phyloP scores from a whole-genome alignment of 2,329 filamentous ascomycete genomes.

The Aspergillus tamarii region DNA sequence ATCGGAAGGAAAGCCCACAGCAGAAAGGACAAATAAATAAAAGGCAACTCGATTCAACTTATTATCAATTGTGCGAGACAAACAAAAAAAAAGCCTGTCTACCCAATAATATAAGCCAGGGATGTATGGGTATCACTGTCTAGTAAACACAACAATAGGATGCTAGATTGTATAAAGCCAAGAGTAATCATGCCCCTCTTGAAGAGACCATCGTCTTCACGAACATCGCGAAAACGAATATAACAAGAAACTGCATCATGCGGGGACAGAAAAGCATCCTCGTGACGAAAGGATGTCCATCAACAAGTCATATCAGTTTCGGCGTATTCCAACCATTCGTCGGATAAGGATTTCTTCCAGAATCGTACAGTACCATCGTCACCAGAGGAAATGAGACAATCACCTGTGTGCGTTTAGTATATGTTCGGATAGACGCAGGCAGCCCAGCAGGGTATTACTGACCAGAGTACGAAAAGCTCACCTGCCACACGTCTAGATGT shows the following conservation, averaged over 20 bases:
- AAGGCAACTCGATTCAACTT: not conserved
- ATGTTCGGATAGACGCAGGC: not conserved
- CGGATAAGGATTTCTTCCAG: slow-evolving; percentile 47
- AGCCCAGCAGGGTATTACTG: slow-evolving; percentile 13
- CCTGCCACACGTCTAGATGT: slow-evolving; percentile 50
- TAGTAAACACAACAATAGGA: slow-evolving; percentile 18
- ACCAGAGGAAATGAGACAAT: slow-evolving; percentile 48
- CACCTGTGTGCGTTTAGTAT: slow-evolving; percentile 33
- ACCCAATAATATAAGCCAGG: slow-evolving; percentile 6
- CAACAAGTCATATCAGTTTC: slow-evolving; percentile 45
- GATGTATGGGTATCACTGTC: slow-evolving; percentile 28
- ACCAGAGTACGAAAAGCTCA: slow-evolving; percentile 49
- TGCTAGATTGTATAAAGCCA: not conserved
- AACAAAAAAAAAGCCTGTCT: not conserved
- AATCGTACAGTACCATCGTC: slow-evolving; percentile 48
- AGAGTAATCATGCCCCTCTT: not conserved
- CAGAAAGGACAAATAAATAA: not conserved
- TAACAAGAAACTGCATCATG: not conserved
- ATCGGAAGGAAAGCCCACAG: slow-evolving; percentile 1
- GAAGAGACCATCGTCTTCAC: not conserved
- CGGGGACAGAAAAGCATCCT: not conserved
- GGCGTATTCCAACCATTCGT: slow-evolving; percentile 50
- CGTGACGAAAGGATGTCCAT: slow-evolving; percentile 16
- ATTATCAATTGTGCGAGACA: not conserved
- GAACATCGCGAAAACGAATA: not conserved